These are phyloP conservation scores for Macroventuria anomochaeta DNA, from an alignment of 2,329 filamentous ascomycete species.

Conservation along the genomic window DNA sequence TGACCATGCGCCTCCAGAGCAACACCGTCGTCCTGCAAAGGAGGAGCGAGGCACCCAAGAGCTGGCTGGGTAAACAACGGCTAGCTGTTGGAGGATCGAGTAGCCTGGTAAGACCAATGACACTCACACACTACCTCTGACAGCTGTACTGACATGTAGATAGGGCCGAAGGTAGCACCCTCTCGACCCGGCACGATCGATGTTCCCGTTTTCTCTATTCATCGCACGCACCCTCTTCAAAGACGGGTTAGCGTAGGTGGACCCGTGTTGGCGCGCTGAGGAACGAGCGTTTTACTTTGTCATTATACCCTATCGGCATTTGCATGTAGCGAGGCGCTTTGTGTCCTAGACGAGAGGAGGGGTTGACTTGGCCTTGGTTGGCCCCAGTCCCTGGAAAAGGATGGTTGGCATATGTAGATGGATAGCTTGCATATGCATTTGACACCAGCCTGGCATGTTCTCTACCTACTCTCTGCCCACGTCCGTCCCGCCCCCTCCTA, in stretches of 20 bases:
- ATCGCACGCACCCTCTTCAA: constrained; percentile 2
- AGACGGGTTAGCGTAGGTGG: background rate
- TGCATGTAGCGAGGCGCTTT: constrained; percentile 18
- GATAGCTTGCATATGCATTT: constrained; percentile 10
- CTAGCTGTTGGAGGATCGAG: constrained; percentile 46
- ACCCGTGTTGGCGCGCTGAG: background rate
- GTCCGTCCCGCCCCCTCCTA: background rate
- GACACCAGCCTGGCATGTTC: background rate
- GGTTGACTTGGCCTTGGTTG: background rate
- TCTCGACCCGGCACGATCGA: constrained; percentile 19
- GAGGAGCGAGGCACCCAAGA: constrained; percentile 75
- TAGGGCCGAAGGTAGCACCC: constrained; percentile 31
- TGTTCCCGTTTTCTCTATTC: constrained; percentile 16
- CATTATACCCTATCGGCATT: constrained; percentile 21
- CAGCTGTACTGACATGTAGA: background rate
- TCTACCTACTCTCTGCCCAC: background rate
- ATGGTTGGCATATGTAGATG: constrained; percentile 1
- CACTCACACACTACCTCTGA: too few species aligned
- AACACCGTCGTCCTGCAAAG: constrained; percentile 81
- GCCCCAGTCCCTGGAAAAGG: too few species aligned
- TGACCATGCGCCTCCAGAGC: constrained; percentile 78
- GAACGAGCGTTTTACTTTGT: constrained; percentile 17
- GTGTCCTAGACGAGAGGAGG: constrained; percentile 1
- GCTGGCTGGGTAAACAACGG: constrained; percentile 85
- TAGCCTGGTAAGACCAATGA: constrained; percentile 31